phyloP scores from a whole-genome alignment of 2,329 filamentous ascomycete species.

The Fusarium longipes region DNA sequence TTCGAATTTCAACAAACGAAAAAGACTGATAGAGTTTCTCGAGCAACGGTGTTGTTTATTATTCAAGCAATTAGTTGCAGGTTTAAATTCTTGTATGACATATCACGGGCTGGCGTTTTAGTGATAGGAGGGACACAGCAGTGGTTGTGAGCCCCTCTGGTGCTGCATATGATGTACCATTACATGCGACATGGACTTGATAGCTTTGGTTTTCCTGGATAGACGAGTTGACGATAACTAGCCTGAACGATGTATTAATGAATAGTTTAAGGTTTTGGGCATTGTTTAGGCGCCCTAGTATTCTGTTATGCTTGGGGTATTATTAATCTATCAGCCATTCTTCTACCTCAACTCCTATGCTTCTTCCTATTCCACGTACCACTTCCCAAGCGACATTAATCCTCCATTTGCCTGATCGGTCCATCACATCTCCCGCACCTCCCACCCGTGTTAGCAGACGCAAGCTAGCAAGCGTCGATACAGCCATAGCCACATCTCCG shows the following conservation, averaged over 20 bases:
- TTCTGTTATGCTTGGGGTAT: not conserved
- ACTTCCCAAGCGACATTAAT: constrained; percentile 85
- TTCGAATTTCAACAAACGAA: constrained; percentile 15
- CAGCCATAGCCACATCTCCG: constrained; percentile 69
- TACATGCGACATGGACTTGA: constrained; percentile 41
- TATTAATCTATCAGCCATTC: constrained; percentile 77
- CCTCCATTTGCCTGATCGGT: constrained; percentile 78
- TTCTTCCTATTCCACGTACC: constrained; percentile 74
- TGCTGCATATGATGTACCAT: constrained; percentile 38
- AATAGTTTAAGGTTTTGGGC: not conserved
- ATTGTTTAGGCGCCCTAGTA: not conserved
- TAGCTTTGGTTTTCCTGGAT: constrained; percentile 29
- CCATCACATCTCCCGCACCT: constrained; percentile 70
- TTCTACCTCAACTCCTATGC: constrained; percentile 80
- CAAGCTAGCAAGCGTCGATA: constrained; percentile 79
- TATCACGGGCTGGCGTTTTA: constrained; percentile 39
- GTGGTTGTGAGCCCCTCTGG: constrained; percentile 8
- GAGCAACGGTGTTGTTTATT: constrained; percentile 3
- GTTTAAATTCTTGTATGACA: constrained; percentile 31
- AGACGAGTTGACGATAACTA: constrained; percentile 31
- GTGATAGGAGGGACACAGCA: constrained; percentile 8
- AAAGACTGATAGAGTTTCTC: constrained; percentile 18
- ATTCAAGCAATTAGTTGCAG: constrained; percentile 30
- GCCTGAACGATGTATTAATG: constrained; percentile 7
- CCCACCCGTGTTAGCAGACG: constrained; percentile 75